A percentile compares a stretch with the other conserved stretches of the same genome.
Evolutionary conservation across 352 stramenopile species (phyloP).

Genomic region (Phytophthora europaea): DNA sequence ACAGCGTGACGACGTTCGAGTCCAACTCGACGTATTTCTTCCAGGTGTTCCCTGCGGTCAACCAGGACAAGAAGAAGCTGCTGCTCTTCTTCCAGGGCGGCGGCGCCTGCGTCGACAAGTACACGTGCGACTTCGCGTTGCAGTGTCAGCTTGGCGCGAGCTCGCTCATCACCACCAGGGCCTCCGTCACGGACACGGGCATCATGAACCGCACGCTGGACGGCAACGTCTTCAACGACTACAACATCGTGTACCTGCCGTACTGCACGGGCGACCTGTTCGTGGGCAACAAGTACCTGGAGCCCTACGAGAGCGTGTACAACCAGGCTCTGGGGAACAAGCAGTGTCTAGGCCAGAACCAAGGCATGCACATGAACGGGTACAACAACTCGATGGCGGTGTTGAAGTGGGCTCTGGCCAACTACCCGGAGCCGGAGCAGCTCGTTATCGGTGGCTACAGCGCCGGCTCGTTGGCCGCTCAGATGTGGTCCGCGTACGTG

Average conservation of each 20-base stretch:
- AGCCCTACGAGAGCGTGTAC: constrained; percentile 34
- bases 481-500: constrained; percentile 47
- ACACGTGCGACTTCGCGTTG: constrained; percentile 65
- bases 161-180: constrained; percentile 51
- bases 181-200: constrained; percentile 45
- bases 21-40: constrained; percentile 63
- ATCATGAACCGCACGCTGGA: constrained; percentile 62
- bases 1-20: constrained; percentile 36
- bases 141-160: constrained; percentile 49
- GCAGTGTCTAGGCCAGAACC: constrained; percentile 45
- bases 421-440: constrained; percentile 63
- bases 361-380: constrained; percentile 57
- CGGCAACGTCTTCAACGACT: constrained; percentile 68
- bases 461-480: constrained; percentile 54
- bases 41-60: constrained; percentile 56
- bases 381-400: constrained; percentile 70
- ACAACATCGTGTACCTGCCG: constrained; percentile 75
- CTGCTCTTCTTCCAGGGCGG: constrained; percentile 69
- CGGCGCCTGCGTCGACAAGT: constrained; percentile 59
- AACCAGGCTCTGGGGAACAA: constrained; percentile 44
- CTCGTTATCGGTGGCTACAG: constrained; percentile 63
- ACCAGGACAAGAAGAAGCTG: constrained; percentile 61
- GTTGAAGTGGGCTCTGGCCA: constrained; percentile 62
- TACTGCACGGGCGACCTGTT: constrained; percentile 78
- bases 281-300: constrained; percentile 46